Percentiles rank a stretch among this genome's conserved stretches.
Conservation (phyloP, 345 rosid species). For the Eucalyptus curtisii region DNA sequence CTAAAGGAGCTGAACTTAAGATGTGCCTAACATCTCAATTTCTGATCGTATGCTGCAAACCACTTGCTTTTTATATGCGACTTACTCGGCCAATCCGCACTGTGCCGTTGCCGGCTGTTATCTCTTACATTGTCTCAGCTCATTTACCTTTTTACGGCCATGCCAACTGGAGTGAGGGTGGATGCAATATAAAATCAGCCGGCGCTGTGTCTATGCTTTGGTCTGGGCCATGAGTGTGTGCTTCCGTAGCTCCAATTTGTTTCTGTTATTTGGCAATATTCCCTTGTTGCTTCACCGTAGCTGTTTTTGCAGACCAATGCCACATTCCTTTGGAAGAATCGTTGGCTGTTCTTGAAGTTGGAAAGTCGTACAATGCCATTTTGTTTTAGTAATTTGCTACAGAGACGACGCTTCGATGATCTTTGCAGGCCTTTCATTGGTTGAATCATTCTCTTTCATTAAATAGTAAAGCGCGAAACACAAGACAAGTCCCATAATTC, state of each 20-base stretch:
- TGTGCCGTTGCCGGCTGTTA: slow-evolving; percentile 6
- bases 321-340: neutral
- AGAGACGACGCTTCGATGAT: neutral
- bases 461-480: neutral
- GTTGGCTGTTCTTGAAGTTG: neutral
- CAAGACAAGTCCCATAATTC: neutral
- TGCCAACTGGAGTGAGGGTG: neutral
- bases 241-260: slow-evolving; percentile 1
- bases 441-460: neutral
- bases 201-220: slow-evolving; percentile 7
- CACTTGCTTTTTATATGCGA: neutral
- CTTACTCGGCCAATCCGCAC: neutral
- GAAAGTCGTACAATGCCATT: neutral
- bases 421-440: neutral
- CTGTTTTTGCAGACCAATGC: neutral
- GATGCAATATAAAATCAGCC: slow-evolving; percentile 7
- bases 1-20: neutral
- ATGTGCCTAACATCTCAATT: neutral
- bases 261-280: neutral
- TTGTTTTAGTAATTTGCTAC: neutral
- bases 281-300: neutral
- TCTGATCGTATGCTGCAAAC: neutral
- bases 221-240: neutral
- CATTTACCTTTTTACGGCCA: neutral
- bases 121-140: neutral